Percentiles rank a stretch among this genome's conserved stretches.
phyloP scores from a whole-genome alignment of 2,329 filamentous ascomycete genomes.

The Sclerotinia trifoliorum region DNA sequence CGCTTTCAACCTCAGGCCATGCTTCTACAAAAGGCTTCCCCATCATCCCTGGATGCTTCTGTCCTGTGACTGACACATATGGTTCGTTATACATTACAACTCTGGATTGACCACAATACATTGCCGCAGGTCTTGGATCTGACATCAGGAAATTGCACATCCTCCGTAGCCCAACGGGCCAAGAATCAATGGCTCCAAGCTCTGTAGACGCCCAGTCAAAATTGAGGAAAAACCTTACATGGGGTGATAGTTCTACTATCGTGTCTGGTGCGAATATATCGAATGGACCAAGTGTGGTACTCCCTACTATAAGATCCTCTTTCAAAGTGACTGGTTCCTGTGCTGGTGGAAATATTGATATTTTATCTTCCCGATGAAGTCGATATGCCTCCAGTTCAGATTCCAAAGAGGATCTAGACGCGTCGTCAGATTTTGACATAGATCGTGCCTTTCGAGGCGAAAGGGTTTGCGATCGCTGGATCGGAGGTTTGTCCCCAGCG shows the following conservation, averaged over 20 bases:
- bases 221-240: conserved; percentile 37
- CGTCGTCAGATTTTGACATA: conserved; percentile 9
- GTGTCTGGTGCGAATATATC: conserved; percentile 33
- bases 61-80: conserved; percentile 67
- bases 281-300: conserved; percentile 24
- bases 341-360: conserved; percentile 11
- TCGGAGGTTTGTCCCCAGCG: background rate
- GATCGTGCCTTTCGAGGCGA: conserved; percentile 14
- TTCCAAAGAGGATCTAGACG: background rate
- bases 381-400: conserved; percentile 14
- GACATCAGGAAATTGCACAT: conserved; percentile 84
- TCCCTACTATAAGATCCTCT: background rate
- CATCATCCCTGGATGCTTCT: conserved; percentile 76
- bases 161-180: conserved; percentile 68
- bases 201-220: conserved; percentile 46
- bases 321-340: conserved; percentile 8
- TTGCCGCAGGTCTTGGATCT: conserved; percentile 70
- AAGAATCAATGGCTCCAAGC: conserved; percentile 42
- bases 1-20: conserved; percentile 42
- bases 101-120: conserved; percentile 75
- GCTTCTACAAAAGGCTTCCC: conserved; percentile 43
- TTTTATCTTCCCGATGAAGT: conserved; percentile 15
- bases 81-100: conserved; percentile 72
- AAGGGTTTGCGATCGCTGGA: conserved; percentile 23
- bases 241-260: conserved; percentile 27